Percentiles rank a stretch among this genome's conserved stretches.
Conservation (phyloP, 176 grass and related monocot genomes). For the Thinopyrum elongatum region DNA sequence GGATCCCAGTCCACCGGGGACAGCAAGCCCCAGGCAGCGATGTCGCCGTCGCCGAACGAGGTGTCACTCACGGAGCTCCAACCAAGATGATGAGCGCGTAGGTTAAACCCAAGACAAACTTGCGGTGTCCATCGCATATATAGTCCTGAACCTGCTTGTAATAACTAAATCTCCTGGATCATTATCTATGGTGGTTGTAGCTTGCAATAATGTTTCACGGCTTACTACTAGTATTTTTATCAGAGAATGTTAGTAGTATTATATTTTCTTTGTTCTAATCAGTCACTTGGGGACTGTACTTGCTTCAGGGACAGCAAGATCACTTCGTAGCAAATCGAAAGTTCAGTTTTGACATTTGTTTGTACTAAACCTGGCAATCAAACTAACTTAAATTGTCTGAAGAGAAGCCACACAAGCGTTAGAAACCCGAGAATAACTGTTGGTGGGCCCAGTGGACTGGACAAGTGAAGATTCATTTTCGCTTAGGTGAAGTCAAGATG, state of each 20-base stretch:
- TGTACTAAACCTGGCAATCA: background rate
- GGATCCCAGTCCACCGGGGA: background rate
- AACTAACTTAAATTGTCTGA: background rate
- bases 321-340: background rate
- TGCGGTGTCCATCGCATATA: background rate
- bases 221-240: background rate
- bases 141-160: background rate
- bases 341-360: background rate
- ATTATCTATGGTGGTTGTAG: background rate
- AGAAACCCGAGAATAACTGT: background rate
- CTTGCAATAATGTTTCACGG: background rate
- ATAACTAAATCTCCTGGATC: background rate
- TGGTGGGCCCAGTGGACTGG: background rate
- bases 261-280: background rate
- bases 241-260: background rate
- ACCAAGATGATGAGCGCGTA: constrained; percentile 15
- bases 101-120: background rate
- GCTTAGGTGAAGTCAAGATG: constrained; percentile 53
- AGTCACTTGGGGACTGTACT: too few species aligned
- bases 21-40: background rate
- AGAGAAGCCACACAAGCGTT: background rate
- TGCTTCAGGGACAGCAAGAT: background rate
- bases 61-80: constrained; percentile 15
- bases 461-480: background rate
- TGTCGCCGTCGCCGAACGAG: constrained; percentile 8